A percentile compares a stretch with the other conserved stretches of the same genome.
Evolutionary conservation across 225 moss, liverwort and hornwort genomes (phyloP).

Genomic region (Straminergon stramineum): DNA sequence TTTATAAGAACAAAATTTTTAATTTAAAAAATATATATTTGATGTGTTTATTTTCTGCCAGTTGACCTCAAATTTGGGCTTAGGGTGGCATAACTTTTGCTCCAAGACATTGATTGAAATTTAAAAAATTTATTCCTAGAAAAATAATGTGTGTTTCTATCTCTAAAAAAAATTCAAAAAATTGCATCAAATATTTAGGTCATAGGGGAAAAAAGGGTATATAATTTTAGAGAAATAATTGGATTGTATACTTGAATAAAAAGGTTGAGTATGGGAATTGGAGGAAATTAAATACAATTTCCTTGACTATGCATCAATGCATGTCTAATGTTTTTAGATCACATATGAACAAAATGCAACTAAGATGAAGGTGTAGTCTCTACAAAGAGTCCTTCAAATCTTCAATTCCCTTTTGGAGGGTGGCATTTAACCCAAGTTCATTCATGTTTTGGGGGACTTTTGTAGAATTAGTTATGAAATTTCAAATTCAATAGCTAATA

Average conservation of each 20-base stretch:
- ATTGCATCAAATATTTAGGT: neutral
- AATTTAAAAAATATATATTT: no score
- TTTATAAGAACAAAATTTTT: no score
- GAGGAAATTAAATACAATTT: neutral
- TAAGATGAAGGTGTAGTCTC: neutral
- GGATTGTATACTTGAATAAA: neutral
- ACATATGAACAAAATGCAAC: neutral
- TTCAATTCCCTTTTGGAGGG: neutral
- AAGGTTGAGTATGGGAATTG: fast-evolving
- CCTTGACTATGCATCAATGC: no score
- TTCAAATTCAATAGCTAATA: neutral
- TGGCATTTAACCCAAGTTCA: neutral
- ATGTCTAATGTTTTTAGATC: no score
- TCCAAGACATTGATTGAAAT: fast-evolving
- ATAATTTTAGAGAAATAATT: neutral
- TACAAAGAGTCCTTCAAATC: neutral
- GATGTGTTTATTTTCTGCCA: neutral
- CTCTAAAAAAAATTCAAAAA: neutral
- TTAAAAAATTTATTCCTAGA: no score
- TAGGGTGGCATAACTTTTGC: no score
- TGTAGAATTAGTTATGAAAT: neutral
- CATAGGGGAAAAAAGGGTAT: fast-evolving
- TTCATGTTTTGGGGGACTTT: neutral
- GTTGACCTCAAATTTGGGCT: neutral
- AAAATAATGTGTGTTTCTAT: no score